Evolutionary conservation across 2,329 filamentous ascomycete species (phyloP).

Genomic region (Diaporthe humulicola): DNA sequence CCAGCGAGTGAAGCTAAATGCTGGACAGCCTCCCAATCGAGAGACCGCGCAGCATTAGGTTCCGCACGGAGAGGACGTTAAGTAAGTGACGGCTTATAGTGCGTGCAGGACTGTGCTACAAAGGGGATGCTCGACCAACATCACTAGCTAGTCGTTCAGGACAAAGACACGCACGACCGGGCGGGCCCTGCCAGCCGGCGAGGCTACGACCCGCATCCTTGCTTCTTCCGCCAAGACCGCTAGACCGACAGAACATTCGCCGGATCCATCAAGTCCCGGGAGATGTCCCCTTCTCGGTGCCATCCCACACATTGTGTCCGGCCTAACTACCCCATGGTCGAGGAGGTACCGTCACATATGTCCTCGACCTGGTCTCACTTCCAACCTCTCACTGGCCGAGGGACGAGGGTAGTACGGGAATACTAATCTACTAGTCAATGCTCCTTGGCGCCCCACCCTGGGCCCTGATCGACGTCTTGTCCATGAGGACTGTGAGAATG

Average conservation of each 20-base stretch:
- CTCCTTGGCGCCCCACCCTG: conserved; percentile 12
- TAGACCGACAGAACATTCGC: conserved; percentile 4
- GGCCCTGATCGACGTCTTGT: conserved; percentile 26
- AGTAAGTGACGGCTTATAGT: neutral
- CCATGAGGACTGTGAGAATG: neutral
- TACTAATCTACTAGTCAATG: conserved; percentile 22
- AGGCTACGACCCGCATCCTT: conserved; percentile 14
- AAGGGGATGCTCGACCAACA: neutral
- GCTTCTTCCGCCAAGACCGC: conserved; percentile 7
- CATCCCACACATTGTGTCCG: neutral
- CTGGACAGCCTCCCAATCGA: neutral
- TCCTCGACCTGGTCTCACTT: neutral
- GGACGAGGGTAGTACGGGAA: conserved; percentile 8
- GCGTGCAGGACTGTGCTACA: neutral
- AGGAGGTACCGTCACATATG: neutral
- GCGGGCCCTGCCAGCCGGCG: neutral
- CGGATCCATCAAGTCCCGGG: conserved; percentile 25
- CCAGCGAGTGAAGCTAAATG: neutral
- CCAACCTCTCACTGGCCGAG: conserved; percentile 1
- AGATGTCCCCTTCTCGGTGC: neutral
- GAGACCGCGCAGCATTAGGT: neutral
- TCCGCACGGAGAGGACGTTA: neutral
- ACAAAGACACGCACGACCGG: conserved; percentile 8
- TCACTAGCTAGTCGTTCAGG: neutral
- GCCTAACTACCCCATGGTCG: neutral